Conservation (phyloP, 2,329 filamentous ascomycete genomes). For the Colletotrichum theobromicola region DNA sequence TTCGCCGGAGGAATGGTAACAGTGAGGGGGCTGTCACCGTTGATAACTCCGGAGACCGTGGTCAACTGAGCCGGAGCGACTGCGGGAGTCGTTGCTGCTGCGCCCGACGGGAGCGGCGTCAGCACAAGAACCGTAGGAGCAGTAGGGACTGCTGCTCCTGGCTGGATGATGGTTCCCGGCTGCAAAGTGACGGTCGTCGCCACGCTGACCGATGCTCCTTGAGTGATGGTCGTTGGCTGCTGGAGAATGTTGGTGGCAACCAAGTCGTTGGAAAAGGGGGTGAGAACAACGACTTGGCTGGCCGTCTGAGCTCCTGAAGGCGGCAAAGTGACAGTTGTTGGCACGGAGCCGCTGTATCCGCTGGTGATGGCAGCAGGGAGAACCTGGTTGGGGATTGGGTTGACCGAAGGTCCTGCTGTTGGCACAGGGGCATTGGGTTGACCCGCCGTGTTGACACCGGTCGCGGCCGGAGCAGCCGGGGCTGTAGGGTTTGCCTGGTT, state of each 20-base stretch:
- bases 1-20: conserved; percentile 2
- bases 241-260: neutral
- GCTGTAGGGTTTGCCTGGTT: neutral
- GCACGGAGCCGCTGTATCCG: neutral
- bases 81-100: neutral
- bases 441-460: neutral
- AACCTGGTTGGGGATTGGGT: neutral
- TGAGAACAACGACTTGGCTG: neutral
- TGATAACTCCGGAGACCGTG: neutral
- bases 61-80: neutral
- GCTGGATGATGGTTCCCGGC: neutral
- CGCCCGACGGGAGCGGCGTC: neutral
- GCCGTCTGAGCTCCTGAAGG: neutral
- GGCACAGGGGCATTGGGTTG: neutral
- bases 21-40: neutral
- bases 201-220: neutral
- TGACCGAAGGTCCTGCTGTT: neutral
- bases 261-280: neutral
- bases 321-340: conserved; percentile 2
- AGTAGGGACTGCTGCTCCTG: neutral
- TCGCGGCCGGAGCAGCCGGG: neutral
- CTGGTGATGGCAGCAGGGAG: neutral
- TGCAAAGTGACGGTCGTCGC: neutral
- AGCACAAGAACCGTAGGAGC: neutral
- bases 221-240: neutral